Conservation (phyloP, 495 filamentous ascomycete genomes). For the Coniosporium apollinis region DNA sequence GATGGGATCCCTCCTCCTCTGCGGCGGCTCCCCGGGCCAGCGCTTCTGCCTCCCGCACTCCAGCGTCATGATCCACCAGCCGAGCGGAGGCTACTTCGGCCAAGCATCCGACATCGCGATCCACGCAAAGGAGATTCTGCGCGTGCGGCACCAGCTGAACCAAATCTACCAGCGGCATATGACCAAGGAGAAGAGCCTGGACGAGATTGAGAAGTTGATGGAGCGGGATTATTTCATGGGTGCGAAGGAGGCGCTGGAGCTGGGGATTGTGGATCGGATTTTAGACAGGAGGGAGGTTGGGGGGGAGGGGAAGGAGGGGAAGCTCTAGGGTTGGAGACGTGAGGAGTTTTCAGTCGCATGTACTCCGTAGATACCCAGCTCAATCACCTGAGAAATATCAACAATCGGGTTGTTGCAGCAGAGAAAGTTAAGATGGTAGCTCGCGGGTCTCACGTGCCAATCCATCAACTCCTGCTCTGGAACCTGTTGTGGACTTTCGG, state of each 20-base stretch:
- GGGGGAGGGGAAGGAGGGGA: slow-evolving; percentile 11
- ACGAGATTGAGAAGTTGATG: slow-evolving; percentile 86
- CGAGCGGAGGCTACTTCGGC: slow-evolving; percentile 75
- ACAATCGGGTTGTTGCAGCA: no score
- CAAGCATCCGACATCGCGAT: slow-evolving; percentile 89
- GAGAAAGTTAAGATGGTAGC: no score
- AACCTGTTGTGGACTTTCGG: no score
- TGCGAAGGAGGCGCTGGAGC: slow-evolving; percentile 68
- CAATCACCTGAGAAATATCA: no score
- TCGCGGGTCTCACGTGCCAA: no score
- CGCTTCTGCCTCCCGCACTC: slow-evolving; percentile 81
- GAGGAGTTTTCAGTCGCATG: no score
- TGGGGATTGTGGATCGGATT: slow-evolving; percentile 87
- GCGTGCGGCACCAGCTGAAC: slow-evolving; percentile 72
- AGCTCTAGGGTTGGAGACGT: no score
- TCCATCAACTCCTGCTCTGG: no score
- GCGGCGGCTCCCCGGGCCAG: slow-evolving; percentile 71
- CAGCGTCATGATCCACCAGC: slow-evolving; percentile 93
- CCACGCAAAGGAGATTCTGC: slow-evolving; percentile 90
- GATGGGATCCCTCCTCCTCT: slow-evolving; percentile 82
- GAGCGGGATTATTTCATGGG: slow-evolving; percentile 91
- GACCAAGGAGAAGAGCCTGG: slow-evolving; percentile 54
- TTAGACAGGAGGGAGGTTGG: slow-evolving; percentile 38
- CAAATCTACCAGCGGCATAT: slow-evolving; percentile 76
- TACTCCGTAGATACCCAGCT: no score